Evolutionary conservation across 176 grass and related monocot species (phyloP).

Genomic region (Eleusine indica): DNA sequence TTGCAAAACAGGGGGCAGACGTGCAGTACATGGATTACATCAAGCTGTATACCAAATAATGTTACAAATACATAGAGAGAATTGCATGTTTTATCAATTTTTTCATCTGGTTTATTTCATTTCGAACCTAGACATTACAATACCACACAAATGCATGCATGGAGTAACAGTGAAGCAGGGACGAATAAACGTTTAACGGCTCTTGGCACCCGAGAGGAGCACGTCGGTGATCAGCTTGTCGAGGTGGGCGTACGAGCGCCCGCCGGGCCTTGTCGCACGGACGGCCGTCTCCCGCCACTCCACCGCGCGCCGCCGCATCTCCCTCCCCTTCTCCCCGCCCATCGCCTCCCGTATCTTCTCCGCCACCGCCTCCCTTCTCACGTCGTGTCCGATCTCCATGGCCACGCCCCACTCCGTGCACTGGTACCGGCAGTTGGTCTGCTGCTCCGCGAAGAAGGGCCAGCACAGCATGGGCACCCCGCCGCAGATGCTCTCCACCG

Average conservation of each 20-base stretch:
- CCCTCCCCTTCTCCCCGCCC: slow-evolving; percentile 63
- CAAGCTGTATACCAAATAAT: too few relatives aligned
- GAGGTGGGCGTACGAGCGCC: slow-evolving; percentile 54
- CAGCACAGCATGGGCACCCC: slow-evolving; percentile 82
- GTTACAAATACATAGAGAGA: too few relatives aligned
- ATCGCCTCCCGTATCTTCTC: slow-evolving; percentile 63
- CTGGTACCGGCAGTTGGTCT: slow-evolving; percentile 71
- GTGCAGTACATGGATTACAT: too few relatives aligned
- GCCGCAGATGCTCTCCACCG: slow-evolving; percentile 62
- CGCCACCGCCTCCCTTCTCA: slow-evolving; percentile 57
- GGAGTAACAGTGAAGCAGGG: too few relatives aligned
- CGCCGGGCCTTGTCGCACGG: slow-evolving; percentile 31
- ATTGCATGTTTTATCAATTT: too few relatives aligned
- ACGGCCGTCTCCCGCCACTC: slow-evolving; percentile 56
- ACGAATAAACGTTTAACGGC: too few relatives aligned
- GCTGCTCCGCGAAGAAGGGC: slow-evolving; percentile 90
- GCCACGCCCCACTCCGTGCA: slow-evolving; percentile 76
- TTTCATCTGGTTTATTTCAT: too few relatives aligned
- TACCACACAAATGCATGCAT: too few relatives aligned
- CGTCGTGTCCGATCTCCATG: slow-evolving; percentile 72
- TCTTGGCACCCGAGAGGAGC: slow-evolving; percentile 21
- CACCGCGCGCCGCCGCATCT: slow-evolving; percentile 46
- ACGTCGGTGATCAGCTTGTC: slow-evolving; percentile 42
- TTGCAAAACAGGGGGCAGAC: too few relatives aligned
- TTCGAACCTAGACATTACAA: too few relatives aligned